A percentile compares a stretch with the other conserved stretches of the same genome.
These are phyloP conservation scores for Isoetes taiwanensis DNA, from an alignment of 75 land plant species.

Conservation along the genomic window DNA sequence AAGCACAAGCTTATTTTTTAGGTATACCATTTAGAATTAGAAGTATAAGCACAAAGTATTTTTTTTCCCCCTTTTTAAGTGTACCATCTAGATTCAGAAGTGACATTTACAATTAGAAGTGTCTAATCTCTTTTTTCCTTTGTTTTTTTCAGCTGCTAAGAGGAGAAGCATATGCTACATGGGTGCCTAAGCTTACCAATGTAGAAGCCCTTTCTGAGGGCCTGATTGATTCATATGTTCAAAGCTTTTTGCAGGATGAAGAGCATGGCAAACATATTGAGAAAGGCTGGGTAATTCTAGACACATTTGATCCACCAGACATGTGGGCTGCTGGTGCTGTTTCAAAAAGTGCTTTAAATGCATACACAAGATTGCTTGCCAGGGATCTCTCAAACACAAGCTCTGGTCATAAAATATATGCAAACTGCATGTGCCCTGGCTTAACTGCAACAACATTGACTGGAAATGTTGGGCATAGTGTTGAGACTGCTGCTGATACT, in stretches of 20 bases:
- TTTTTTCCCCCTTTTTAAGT: too few species aligned
- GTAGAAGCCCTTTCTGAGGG: slow-evolving; percentile 7
- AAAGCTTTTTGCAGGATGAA: slow-evolving; percentile 16
- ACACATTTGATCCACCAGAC: too few species aligned
- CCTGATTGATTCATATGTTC: slow-evolving; percentile 10
- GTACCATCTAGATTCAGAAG: background rate
- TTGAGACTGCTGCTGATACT: too few species aligned
- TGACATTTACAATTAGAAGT: background rate
- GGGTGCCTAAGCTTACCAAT: slow-evolving; percentile 6
- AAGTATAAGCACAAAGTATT: too few species aligned
- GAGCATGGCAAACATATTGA: slow-evolving; percentile 11
- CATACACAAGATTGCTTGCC: slow-evolving; percentile 17
- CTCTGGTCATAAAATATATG: too few species aligned
- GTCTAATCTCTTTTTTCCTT: too few species aligned
- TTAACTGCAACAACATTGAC: too few species aligned
- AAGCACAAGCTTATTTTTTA: slow-evolving; percentile 9
- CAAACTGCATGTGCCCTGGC: too few species aligned
- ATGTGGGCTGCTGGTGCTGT: slow-evolving; percentile 16
- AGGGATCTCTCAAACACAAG: too few species aligned
- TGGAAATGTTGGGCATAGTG: too few species aligned
- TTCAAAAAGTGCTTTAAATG: slow-evolving; percentile 33
- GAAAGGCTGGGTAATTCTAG: slow-evolving; percentile 36
- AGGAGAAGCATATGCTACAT: background rate
- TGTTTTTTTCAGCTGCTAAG: background rate
- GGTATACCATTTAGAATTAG: too few species aligned